These are phyloP conservation scores for Penicillium cataractarum DNA, from an alignment of 495 filamentous ascomycete genomes.

Conservation along the genomic window DNA sequence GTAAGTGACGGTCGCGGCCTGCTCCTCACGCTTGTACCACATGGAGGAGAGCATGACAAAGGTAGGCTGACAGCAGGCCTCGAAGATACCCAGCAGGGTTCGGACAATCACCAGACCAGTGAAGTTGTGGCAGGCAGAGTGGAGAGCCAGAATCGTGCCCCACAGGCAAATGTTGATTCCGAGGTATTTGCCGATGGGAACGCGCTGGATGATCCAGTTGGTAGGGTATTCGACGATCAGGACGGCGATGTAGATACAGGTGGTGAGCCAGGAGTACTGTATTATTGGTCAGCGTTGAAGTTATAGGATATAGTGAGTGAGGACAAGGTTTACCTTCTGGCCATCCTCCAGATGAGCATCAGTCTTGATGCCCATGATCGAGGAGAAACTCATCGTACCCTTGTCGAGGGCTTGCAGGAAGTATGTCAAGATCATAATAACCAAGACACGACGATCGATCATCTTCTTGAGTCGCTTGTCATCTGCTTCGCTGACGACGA, in stretches of 20 bases:
- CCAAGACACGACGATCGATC: conserved; percentile 59
- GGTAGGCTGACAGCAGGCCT: conserved; percentile 65
- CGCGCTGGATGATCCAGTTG: conserved; percentile 59
- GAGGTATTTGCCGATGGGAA: conserved; percentile 66
- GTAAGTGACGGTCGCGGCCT: conserved; percentile 65
- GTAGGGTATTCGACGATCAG: conserved; percentile 60
- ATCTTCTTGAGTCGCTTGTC: conserved; percentile 53
- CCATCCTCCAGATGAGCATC: conserved; percentile 56
- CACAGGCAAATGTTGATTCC: conserved; percentile 64
- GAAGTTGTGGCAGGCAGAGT: conserved; percentile 62
- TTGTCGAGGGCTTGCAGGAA: conserved; percentile 77
- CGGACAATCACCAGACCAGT: conserved; percentile 58
- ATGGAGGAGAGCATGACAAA: conserved; percentile 65
- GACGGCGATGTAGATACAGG: conserved; percentile 59
- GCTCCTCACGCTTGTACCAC: conserved; percentile 73
- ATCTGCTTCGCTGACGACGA: conserved; percentile 57
- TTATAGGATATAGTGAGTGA: not conserved
- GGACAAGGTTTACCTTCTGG: conserved; percentile 42
- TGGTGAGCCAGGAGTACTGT: conserved; percentile 57
- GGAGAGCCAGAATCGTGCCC: conserved; percentile 59
- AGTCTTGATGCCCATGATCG: conserved; percentile 66
- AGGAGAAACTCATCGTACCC: conserved; percentile 69
- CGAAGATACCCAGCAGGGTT: conserved; percentile 68
- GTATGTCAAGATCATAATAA: conserved; percentile 56
- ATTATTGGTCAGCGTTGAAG: not conserved